A percentile compares a stretch with the other conserved stretches of the same genome.
phyloP scores from a whole-genome alignment of 2,329 filamentous ascomycete genomes.

The Rutstroemia sydowiana region DNA sequence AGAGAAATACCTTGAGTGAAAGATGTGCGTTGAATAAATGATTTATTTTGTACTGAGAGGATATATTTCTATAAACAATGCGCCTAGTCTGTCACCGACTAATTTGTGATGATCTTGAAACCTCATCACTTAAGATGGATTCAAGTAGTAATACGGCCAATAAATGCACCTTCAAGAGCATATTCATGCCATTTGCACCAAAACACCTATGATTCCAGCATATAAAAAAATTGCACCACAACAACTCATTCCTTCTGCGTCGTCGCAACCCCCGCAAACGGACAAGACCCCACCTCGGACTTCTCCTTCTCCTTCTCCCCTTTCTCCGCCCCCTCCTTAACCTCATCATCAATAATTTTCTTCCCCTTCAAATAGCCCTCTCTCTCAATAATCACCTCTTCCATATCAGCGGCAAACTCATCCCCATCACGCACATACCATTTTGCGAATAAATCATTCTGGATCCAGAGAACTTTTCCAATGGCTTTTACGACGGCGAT shows the following conservation, averaged over 20 bases:
- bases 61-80: too few species aligned
- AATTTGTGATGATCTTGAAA: too few species aligned
- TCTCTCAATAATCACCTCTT: constrained; percentile 4
- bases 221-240: too few species aligned
- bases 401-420: constrained; percentile 5
- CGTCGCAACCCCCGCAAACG: neutral
- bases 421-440: constrained; percentile 46
- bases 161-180: too few species aligned
- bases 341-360: neutral
- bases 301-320: neutral
- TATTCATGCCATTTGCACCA: too few species aligned
- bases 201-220: too few species aligned
- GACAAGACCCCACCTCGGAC: neutral
- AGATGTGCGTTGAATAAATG: too few species aligned
- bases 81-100: too few species aligned
- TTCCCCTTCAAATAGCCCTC: constrained; percentile 6
- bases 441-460: constrained; percentile 79
- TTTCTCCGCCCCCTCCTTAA: neutral
- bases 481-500: constrained; percentile 68
- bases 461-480: constrained; percentile 79
- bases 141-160: too few species aligned
- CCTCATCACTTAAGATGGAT: too few species aligned
- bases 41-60: too few species aligned
- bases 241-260: neutral
- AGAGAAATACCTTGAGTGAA: too few species aligned